Evolutionary conservation across 2,329 filamentous ascomycete species (phyloP).

Genomic region (Monosporascus cannonballus): DNA sequence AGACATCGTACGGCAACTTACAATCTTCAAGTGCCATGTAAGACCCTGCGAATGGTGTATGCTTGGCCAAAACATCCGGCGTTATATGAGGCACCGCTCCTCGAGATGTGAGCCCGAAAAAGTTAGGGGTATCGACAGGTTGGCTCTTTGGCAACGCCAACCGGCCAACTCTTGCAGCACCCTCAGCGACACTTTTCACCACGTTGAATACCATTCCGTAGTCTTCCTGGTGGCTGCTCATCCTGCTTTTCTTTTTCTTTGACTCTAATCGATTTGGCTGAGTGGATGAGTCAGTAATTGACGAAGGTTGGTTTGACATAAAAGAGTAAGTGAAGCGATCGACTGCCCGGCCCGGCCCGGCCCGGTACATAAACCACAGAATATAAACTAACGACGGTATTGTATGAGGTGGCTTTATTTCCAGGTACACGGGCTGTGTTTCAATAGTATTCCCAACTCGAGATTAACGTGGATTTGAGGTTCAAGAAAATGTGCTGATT

Average conservation of each 20-base stretch:
- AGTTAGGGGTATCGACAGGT: conserved; percentile 76
- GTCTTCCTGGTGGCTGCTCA: conserved; percentile 8
- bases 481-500: too few relatives aligned
- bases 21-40: conserved; percentile 91
- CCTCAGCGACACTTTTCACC: conserved; percentile 32
- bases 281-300: not conserved
- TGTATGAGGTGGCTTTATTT: too few relatives aligned
- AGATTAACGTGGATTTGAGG: too few relatives aligned
- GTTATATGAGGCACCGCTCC: conserved; percentile 83
- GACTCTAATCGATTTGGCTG: not conserved
- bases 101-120: conserved; percentile 72
- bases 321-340: not conserved
- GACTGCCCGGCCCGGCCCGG: too few relatives aligned
- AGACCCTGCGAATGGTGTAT: conserved; percentile 60
- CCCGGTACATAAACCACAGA: too few relatives aligned
- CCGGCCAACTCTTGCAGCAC: conserved; percentile 55
- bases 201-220: conserved; percentile 39
- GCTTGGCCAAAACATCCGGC: conserved; percentile 68
- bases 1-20: conserved; percentile 40
- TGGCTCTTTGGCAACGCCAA: conserved; percentile 57
- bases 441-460: too few relatives aligned
- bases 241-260: conserved; percentile 3
- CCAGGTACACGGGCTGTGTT: too few relatives aligned
- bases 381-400: too few relatives aligned
- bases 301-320: not conserved